Evolutionary conservation across 1,284 basidiomycete genomes (phyloP).

Genomic region (Apiotrichum laibachii): DNA sequence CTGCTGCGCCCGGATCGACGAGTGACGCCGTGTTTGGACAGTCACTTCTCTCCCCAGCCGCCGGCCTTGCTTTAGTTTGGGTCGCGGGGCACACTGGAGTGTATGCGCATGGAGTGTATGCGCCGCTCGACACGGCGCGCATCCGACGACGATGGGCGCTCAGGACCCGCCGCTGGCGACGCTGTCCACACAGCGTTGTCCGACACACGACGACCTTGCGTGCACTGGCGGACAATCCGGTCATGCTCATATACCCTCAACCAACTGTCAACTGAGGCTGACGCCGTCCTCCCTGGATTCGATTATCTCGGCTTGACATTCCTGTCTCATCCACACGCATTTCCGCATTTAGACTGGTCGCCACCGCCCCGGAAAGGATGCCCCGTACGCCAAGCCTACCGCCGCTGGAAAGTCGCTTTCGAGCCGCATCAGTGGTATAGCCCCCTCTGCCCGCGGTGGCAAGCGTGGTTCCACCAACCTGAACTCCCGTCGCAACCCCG

Average conservation of each 20-base stretch:
- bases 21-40: neutral
- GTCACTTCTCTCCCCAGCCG: neutral
- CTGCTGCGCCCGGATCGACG: neutral
- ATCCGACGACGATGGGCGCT: too few relatives aligned
- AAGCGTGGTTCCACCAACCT: slow-evolving; percentile 11
- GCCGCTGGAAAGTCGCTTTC: slow-evolving; percentile 13
- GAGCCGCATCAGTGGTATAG: slow-evolving; percentile 16
- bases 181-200: too few relatives aligned
- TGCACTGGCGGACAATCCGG: too few relatives aligned
- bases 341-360: slow-evolving; percentile 20
- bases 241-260: too few relatives aligned
- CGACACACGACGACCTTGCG: too few relatives aligned
- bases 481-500: slow-evolving; percentile 22
- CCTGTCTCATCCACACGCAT: neutral
- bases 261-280: too few relatives aligned
- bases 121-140: too few relatives aligned
- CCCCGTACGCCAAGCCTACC: slow-evolving; percentile 23
- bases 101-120: neutral
- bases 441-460: neutral
- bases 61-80: neutral
- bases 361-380: slow-evolving; percentile 17
- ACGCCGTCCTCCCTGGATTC: neutral
- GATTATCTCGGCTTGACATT: neutral
- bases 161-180: too few relatives aligned
- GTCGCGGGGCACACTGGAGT: neutral